These are phyloP conservation scores for Solanum peruvianum DNA, from an alignment of 257 asterid species.

Conservation along the genomic window DNA sequence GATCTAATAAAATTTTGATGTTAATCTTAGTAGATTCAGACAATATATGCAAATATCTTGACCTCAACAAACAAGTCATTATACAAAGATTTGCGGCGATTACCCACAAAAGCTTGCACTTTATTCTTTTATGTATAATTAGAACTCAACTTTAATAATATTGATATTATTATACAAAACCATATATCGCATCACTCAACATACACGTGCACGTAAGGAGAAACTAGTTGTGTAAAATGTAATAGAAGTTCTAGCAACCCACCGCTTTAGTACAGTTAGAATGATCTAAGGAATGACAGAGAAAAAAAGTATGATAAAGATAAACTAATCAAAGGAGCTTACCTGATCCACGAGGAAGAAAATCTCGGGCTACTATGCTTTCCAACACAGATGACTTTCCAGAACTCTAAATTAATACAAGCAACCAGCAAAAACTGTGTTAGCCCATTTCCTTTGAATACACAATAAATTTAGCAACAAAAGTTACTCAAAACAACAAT, in stretches of 20 bases:
- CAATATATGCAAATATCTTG: background rate
- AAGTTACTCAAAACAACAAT: background rate
- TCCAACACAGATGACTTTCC: constrained; percentile 96
- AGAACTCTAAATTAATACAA: constrained; percentile 53
- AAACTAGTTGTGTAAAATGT: background rate
- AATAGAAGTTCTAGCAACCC: background rate
- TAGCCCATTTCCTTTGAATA: background rate
- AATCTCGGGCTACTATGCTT: constrained; percentile 85
- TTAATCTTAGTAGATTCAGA: background rate
- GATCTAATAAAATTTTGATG: background rate
- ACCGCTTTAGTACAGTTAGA: background rate
- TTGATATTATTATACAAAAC: background rate
- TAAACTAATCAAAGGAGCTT: constrained; percentile 4
- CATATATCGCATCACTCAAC: background rate
- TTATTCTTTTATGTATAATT: background rate
- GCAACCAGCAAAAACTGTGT: background rate
- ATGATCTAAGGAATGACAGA: background rate
- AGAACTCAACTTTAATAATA: background rate
- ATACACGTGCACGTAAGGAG: background rate
- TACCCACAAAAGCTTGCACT: background rate
- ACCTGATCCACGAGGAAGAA: constrained; percentile 99
- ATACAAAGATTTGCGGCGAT: background rate
- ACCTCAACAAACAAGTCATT: background rate
- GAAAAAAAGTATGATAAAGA: background rate
- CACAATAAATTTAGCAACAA: background rate